Evolutionary conservation across 495 filamentous ascomycete genomes (phyloP), one percentile per base, ranked within the genome.

Genomic region (Penicillium steckii): DNA sequence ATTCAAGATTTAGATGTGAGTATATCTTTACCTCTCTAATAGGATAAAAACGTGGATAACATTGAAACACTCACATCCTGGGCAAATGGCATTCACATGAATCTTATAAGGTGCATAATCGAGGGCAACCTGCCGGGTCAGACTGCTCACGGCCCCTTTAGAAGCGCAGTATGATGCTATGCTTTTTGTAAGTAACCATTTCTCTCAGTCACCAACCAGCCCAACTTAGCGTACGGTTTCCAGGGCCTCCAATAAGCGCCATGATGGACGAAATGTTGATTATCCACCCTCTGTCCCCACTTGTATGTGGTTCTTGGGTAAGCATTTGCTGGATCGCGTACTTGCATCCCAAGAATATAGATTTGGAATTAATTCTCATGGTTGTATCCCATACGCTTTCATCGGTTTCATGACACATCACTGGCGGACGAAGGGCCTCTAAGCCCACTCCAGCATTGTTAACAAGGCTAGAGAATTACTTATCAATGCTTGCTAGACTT

Each of bases 1-100:
- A n/a, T 2, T 4, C n/a, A 15, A 6, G 9, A 15, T 37, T 45
- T 8, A 15, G 15, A 17, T 38, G 21, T 44, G n/a, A 30, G 35
- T 29, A 17, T 26, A 22, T 9, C 15, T 32, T n/a, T n/a, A n/a
- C n/a, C n/a, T n/a, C n/a, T n/a, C n/a, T n/a, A n/a, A n/a, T n/a
- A n/a, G n/a, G n/a, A n/a, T n/a, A n/a, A 47, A 45, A 38, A n/a
- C 1, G 33, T 12, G 8, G 2, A 26, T 40, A 25, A 17, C 23
- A 24, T 8, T 35, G 8, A 25, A 5, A 8, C 22, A 66, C 71
- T 63, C 68, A 80, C 73, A 79, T 12, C 80, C 80, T n/a, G 79
- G 81, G 51, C 73, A 78, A 10, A 83, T 53, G 0, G 71, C 73
- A 67, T 84, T 83, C 46, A 61, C 64, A 64, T 83, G 78, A 48